phyloP scores from a whole-genome alignment of 2,329 filamentous ascomycete genomes.

The Ophiostoma quercus region DNA sequence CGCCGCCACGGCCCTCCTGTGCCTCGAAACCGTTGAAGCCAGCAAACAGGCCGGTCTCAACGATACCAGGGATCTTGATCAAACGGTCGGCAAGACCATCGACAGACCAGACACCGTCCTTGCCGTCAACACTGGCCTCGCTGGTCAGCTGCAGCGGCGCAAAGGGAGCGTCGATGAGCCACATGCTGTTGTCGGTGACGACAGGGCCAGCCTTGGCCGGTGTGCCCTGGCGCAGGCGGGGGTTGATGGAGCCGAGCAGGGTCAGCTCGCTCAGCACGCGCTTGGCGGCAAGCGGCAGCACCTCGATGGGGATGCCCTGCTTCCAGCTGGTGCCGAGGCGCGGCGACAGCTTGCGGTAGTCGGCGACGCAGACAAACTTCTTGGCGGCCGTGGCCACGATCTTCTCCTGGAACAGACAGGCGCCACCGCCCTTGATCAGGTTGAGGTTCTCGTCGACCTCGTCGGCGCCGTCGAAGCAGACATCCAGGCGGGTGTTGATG shows the following conservation, averaged over 20 bases:
- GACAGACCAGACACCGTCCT: slow-evolving; percentile 73
- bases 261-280: slow-evolving; percentile 69
- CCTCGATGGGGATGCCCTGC: slow-evolving; percentile 82
- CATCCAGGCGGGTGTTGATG: slow-evolving; percentile 61
- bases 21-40: slow-evolving; percentile 72
- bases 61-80: slow-evolving; percentile 76
- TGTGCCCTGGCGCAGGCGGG: slow-evolving; percentile 65
- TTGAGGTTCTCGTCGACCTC: slow-evolving; percentile 94
- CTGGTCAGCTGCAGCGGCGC: slow-evolving; percentile 58
- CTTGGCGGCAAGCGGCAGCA: slow-evolving; percentile 76
- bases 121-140: slow-evolving; percentile 42
- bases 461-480: slow-evolving; percentile 94
- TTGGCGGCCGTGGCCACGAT: slow-evolving; percentile 78
- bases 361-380: slow-evolving; percentile 72
- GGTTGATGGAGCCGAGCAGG: slow-evolving; percentile 65
- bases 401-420: slow-evolving; percentile 98
- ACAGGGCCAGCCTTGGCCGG: slow-evolving; percentile 73
- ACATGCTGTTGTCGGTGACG: slow-evolving; percentile 75
- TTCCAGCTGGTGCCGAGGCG: slow-evolving; percentile 73
- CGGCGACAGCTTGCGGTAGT: slow-evolving; percentile 82
- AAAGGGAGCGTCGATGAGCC: slow-evolving; percentile 91
- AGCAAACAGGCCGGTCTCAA: slow-evolving; percentile 88
- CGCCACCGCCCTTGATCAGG: slow-evolving; percentile 95
- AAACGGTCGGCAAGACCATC: slow-evolving; percentile 66
- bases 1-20: slow-evolving; percentile 54